phyloP scores from a whole-genome alignment of 2,329 filamentous ascomycete species.

The Sphaerulina vaccinii region DNA sequence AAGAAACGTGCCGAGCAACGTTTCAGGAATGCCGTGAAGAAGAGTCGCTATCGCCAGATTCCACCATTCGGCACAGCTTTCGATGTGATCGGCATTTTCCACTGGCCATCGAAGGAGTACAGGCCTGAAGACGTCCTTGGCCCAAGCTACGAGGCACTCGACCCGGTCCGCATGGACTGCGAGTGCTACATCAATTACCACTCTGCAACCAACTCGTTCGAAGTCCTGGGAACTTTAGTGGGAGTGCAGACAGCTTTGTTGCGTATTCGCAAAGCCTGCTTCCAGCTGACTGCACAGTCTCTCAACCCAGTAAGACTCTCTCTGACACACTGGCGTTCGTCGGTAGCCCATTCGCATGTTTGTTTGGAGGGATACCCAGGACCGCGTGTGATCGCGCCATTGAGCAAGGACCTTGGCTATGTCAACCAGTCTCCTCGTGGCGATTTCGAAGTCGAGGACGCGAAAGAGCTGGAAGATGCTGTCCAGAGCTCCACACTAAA shows the following conservation, averaged over 20 bases:
- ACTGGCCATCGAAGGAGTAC: conserved; percentile 48
- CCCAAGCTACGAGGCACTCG: conserved; percentile 44
- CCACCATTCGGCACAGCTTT: conserved; percentile 28
- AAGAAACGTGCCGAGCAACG: conserved; percentile 25
- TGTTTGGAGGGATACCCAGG: conserved; percentile 20
- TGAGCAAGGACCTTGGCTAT: neutral
- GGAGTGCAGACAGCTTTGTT: conserved; percentile 35
- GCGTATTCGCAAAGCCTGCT: conserved; percentile 40
- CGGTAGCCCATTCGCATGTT: conserved; percentile 19
- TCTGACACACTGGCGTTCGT: conserved; percentile 29
- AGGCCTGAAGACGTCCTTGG: conserved; percentile 44
- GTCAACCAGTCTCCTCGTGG: conserved; percentile 1
- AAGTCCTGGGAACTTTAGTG: conserved; percentile 32
- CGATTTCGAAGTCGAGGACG: neutral
- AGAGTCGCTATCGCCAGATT: conserved; percentile 28
- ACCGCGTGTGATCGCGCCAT: conserved; percentile 4
- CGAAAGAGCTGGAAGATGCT: neutral
- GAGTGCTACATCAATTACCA: conserved; percentile 45
- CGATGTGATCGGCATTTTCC: conserved; percentile 40
- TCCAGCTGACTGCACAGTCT: conserved; percentile 38
- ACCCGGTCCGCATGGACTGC: conserved; percentile 44
- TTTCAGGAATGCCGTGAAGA: conserved; percentile 28
- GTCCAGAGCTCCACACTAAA: conserved; percentile 1
- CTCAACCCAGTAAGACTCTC: conserved; percentile 29
- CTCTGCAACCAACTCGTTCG: conserved; percentile 30